Evolutionary conservation across 176 grass and related monocot species (phyloP), one percentile per base, ranked within the genome.

Genomic region (Microstegium vimineum): DNA sequence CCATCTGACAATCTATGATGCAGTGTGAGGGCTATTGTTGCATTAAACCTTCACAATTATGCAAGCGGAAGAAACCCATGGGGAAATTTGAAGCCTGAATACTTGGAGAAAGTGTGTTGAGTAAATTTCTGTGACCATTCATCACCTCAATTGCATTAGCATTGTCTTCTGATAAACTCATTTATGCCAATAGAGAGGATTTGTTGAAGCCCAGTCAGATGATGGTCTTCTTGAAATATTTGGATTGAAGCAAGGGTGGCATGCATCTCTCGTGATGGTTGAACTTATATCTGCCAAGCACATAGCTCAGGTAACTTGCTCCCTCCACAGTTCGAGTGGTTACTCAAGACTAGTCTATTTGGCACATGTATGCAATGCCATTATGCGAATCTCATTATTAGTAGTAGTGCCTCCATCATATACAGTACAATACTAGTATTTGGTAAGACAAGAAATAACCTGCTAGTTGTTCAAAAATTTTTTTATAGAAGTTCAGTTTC

Each of bases 211-310:
- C 43, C 92, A 95, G 3, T 85, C 88, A 73, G 91, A 99, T 73
- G 93, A 99, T 62, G 93, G 96, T 36, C 91, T 99, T 76, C 96
- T 99, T 16, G 96, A 99, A 90, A 99, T 99, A 86, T 99, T 99
- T 83, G 96, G 96, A 59, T 56, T 99, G 54, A 99, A 99, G 88
- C 96, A 99, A 91, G 96, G 96, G 54, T 99, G 96, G 96, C 96
- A 99, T 87, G 93, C 96, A 78, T 99, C 96, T 41, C 89, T 99
- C 22, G 96, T 99, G 69, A 99, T 99, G 96, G 96, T 99, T 64
- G 96, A 99, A 89, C 90, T 99, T 88, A 95, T 99, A 88, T 99
- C 96, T 66, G 96, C 92, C 47, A 99, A 99, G 76, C 96, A 99
- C 84, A 95, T 99, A 70, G 91, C 96, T 74, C 96, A 99, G 89